Evolutionary conservation across 106 monocot genomes (phyloP).

Genomic region (Agapanthus africanus): DNA sequence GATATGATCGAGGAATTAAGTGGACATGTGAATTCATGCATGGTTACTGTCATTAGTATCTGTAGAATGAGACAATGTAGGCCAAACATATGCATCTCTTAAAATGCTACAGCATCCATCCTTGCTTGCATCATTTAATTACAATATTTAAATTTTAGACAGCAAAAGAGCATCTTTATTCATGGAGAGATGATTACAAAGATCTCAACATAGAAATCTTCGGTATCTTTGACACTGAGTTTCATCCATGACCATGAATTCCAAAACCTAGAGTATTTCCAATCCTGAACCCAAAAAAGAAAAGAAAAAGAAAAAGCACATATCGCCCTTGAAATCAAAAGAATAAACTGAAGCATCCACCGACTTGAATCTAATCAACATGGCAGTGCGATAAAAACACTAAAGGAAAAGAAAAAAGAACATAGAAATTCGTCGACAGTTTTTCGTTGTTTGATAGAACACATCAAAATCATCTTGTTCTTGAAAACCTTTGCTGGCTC

Average conservation of each 20-base stretch:
- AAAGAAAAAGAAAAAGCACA: neutral
- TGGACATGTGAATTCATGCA: no score
- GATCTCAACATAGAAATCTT: neutral
- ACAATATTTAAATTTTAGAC: no score
- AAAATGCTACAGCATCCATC: no score
- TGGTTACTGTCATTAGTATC: no score
- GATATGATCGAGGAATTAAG: no score
- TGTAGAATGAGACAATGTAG: no score
- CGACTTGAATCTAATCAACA: neutral
- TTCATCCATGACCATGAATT: neutral
- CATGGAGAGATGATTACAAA: neutral
- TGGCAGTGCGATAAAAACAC: neutral
- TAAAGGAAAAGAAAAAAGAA: neutral
- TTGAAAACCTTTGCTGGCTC: neutral
- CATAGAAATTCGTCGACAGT: no score
- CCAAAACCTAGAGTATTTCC: no score
- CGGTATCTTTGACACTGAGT: neutral
- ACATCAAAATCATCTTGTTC: neutral
- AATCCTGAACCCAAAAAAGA: no score
- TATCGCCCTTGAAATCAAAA: neutral
- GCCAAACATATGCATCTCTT: no score
- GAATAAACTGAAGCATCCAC: neutral
- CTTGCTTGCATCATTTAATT: no score
- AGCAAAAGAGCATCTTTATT: neutral
- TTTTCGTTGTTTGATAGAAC: neutral